Base-by-base conservation (phyloP, 139 green algal genomes). In the Trebouxia sp. region DNA sequence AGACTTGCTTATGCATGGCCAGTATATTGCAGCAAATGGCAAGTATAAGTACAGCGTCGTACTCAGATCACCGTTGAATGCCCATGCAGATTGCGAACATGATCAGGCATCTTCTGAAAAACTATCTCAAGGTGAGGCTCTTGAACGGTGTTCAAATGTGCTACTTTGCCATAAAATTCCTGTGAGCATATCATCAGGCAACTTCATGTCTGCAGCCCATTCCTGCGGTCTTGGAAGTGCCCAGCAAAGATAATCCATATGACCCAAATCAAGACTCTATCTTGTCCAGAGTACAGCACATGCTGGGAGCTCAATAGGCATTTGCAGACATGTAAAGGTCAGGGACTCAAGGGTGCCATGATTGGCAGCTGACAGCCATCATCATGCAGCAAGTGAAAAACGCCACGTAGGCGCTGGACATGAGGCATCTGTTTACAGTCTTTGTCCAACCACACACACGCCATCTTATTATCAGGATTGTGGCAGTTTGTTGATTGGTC, bases 141-240 rank as follows among this genome's bases (percentile, higher is more conserved):
- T n/a, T n/a, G n/a, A n/a, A n/a, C n/a, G n/a, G n/a, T n/a, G n/a
- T n/a, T n/a, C n/a, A n/a, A n/a, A n/a, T n/a, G n/a, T n/a, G n/a
- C n/a, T n/a, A n/a, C n/a, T n/a, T n/a, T n/a, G n/a, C n/a, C n/a
- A n/a, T n/a, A n/a, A n/a, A n/a, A n/a, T n/a, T n/a, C n/a, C n/a
- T n/a, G n/a, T n/a, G 43, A 79, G 55, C 85, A 45, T 20, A 24
- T 58, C 26, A 41, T 17, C 28, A 4, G 26, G 20, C 6, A 4
- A 38, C 14, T 26, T 70, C 43, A 22, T 77, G 30, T 77, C 5
- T 79, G 79, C 89, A 94, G 90, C 79, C 94, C 6, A 89, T 98
- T 17, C 96, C 97, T 5, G 95, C 97, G 14, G 89, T 99, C 8
- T 85, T 99, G 69, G 97, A 99, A 85, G 97, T 99, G 39, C 95